Evolutionary conservation across 106 monocot species (phyloP).

Genomic region (Ottelia alismoides): DNA sequence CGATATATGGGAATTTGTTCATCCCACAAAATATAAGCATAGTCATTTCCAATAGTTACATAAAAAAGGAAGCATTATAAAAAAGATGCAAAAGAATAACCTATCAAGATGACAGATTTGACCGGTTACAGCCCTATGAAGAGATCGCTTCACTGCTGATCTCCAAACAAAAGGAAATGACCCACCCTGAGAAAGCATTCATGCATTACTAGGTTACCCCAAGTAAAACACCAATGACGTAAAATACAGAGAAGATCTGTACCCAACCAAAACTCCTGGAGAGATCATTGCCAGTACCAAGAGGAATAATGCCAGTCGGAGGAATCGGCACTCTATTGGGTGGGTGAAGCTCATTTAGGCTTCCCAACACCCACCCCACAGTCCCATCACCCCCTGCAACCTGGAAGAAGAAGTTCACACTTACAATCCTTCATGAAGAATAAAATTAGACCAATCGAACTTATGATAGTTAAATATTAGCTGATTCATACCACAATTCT

Average conservation of each 20-base stretch:
- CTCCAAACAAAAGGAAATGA: constrained; percentile 96
- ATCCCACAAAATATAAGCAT: too few relatives aligned
- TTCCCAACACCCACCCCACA: constrained; percentile 81
- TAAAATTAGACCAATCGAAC: too few relatives aligned
- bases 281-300: constrained; percentile 93
- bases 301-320: constrained; percentile 70
- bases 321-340: constrained; percentile 69
- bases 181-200: constrained; percentile 42
- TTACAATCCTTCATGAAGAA: too few relatives aligned
- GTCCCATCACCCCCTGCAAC: constrained; percentile 97
- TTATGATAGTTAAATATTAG: too few relatives aligned
- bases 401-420: constrained; percentile 28
- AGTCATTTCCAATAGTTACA: too few relatives aligned
- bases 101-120: constrained; percentile 78
- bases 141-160: constrained; percentile 58
- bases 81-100: too few relatives aligned
- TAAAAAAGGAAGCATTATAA: too few relatives aligned
- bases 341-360: constrained; percentile 45
- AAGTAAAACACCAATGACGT: neutral
- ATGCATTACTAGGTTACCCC: neutral
- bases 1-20: too few relatives aligned
- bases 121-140: constrained; percentile 43
- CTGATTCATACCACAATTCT: too few relatives aligned
- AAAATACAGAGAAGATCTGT: constrained; percentile 4
- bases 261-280: constrained; percentile 94